phyloP scores from a whole-genome alignment of 2,329 filamentous ascomycete species.

The Aspergillus fumigatus region DNA sequence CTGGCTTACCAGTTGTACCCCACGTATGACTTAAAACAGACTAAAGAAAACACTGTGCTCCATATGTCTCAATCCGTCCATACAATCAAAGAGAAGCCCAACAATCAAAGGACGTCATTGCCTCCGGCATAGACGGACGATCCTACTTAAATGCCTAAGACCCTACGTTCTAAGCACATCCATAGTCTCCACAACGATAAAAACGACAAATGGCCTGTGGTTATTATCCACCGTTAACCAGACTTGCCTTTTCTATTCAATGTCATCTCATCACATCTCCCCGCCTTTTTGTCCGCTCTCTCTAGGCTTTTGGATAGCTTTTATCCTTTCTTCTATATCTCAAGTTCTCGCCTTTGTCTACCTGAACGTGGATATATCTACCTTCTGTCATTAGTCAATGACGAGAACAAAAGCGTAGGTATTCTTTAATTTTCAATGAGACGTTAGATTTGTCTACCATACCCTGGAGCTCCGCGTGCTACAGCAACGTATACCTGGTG shows the following conservation, averaged over 20 bases:
- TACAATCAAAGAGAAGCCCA: background rate
- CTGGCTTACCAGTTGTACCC: background rate
- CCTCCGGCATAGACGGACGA: background rate
- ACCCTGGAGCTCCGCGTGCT: background rate
- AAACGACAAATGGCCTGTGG: background rate
- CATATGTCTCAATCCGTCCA: background rate
- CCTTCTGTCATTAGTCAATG: background rate
- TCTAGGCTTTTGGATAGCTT: background rate
- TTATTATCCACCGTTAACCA: background rate
- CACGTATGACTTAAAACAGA: background rate
- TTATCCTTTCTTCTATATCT: background rate
- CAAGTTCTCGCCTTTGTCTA: background rate
- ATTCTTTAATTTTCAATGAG: background rate
- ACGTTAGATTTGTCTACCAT: background rate
- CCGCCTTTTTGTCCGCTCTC: background rate
- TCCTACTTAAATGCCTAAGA: background rate
- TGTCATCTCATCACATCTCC: background rate
- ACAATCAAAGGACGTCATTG: background rate
- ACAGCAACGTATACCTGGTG: constrained; percentile 19
- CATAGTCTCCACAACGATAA: background rate
- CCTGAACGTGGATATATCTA: background rate
- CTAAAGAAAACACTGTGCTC: background rate
- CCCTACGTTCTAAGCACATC: background rate
- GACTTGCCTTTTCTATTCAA: background rate
- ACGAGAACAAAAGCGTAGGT: background rate